These are phyloP conservation scores for Pythium monospermum DNA, from an alignment of 352 stramenopile genomes.

Conservation along the genomic window DNA sequence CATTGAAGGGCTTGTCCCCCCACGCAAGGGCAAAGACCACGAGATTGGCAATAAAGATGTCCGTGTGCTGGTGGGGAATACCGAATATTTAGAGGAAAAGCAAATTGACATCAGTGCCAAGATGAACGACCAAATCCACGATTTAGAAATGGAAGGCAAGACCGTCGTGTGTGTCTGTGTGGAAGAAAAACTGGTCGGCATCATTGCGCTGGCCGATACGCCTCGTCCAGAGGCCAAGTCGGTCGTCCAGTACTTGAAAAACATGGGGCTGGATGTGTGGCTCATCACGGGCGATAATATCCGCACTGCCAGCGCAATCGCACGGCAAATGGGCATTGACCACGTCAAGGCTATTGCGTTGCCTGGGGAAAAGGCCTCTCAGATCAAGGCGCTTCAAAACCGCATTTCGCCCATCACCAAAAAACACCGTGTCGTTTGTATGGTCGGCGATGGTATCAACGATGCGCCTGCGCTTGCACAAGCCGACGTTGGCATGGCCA, in stretches of 20 bases:
- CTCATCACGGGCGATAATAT: slow-evolving; percentile 92
- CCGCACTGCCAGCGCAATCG: slow-evolving; percentile 87
- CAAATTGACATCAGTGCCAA: slow-evolving; percentile 52
- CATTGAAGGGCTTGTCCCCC: slow-evolving; percentile 58
- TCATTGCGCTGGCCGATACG: slow-evolving; percentile 77
- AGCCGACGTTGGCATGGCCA: slow-evolving; percentile 91
- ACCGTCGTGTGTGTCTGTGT: slow-evolving; percentile 80
- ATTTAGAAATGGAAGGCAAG: slow-evolving; percentile 81
- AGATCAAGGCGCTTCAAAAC: slow-evolving; percentile 83
- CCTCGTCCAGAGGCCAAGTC: slow-evolving; percentile 63
- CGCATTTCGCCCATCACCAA: slow-evolving; percentile 64
- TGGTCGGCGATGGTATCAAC: slow-evolving; percentile 95
- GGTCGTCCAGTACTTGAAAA: slow-evolving; percentile 72
- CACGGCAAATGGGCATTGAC: slow-evolving; percentile 85
- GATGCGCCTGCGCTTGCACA: slow-evolving; percentile 91
- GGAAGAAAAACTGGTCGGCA: slow-evolving; percentile 57
- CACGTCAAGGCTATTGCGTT: slow-evolving; percentile 85
- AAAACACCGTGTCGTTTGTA: slow-evolving; percentile 82
- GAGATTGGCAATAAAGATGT: slow-evolving; percentile 12
- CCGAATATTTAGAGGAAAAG: slow-evolving; percentile 78
- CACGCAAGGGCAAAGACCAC: slow-evolving; percentile 27
- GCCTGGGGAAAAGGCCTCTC: slow-evolving; percentile 92
- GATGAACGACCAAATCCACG: slow-evolving; percentile 73
- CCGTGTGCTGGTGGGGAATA: slow-evolving; percentile 70
- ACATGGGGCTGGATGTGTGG: slow-evolving; percentile 81